Conservation (phyloP, 352 stramenopile species). For the Phytophthora foliorum region DNA sequence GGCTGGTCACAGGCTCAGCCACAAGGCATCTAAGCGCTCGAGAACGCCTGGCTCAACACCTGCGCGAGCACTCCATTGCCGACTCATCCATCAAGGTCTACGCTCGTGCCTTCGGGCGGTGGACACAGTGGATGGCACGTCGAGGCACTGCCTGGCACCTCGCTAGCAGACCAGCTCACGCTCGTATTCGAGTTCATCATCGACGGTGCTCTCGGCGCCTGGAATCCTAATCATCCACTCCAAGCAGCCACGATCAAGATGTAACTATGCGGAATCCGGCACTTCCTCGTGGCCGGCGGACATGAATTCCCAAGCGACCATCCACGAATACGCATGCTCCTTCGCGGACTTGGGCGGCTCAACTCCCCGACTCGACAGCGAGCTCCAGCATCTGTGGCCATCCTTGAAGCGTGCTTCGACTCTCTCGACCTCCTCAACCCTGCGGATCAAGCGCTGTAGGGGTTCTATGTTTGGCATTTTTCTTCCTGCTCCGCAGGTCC, state of each 20-base stretch:
- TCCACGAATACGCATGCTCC: constrained; percentile 6
- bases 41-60: not conserved
- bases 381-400: not conserved
- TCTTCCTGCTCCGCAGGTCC: constrained; percentile 2
- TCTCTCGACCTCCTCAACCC: not conserved
- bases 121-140: not conserved
- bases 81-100: not conserved
- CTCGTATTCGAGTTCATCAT: not conserved
- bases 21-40: not conserved
- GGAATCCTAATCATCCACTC: too few species aligned
- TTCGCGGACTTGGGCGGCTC: not conserved
- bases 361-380: not conserved
- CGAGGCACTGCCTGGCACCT: not conserved
- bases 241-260: not conserved
- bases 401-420: not conserved
- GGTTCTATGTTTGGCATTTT: not conserved
- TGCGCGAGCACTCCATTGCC: constrained; percentile 12
- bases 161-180: not conserved
- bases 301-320: not conserved
- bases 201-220: not conserved
- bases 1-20: not conserved
- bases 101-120: not conserved
- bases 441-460: constrained; percentile 8
- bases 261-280: not conserved
- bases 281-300: not conserved